phyloP scores from a whole-genome alignment of 2,329 filamentous ascomycete genomes.

The Calonectria fujianensis region DNA sequence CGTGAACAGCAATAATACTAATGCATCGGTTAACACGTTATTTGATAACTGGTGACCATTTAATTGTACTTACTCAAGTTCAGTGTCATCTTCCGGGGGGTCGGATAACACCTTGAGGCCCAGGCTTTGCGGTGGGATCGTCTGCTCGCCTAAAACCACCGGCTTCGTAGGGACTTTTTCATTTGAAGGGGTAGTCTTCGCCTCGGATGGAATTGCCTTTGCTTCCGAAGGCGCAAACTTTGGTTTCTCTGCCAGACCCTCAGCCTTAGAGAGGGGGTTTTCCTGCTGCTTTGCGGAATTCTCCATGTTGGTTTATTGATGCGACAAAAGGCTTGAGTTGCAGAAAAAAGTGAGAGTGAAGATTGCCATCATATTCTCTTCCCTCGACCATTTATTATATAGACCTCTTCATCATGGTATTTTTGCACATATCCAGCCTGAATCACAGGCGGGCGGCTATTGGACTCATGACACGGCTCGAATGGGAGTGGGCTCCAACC shows the following conservation, averaged over 20 bases:
- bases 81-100: conserved; percentile 20
- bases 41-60: not conserved
- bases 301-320: conserved; percentile 1
- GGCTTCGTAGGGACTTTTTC: not conserved
- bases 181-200: no score
- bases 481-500: conserved; percentile 3
- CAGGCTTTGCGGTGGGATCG: conserved; percentile 15
- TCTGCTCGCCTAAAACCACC: not conserved
- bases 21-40: not conserved
- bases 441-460: no score
- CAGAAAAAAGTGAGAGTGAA: not conserved
- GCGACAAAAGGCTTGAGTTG: not conserved
- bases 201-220: not conserved
- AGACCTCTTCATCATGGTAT: not conserved
- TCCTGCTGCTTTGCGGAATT: not conserved
- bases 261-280: not conserved
- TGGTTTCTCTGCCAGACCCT: not conserved
- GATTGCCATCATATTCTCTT: not conserved
- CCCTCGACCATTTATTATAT: not conserved
- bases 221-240: not conserved
- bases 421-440: not conserved
- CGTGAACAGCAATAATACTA: conserved; percentile 40
- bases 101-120: conserved; percentile 29
- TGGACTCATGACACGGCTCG: not conserved
- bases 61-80: conserved; percentile 24